A percentile compares a stretch with the other conserved stretches of the same genome.
These are phyloP conservation scores for Trametopsis cervina DNA, from an alignment of 768 basidiomycete genomes.

Conservation along the genomic window DNA sequence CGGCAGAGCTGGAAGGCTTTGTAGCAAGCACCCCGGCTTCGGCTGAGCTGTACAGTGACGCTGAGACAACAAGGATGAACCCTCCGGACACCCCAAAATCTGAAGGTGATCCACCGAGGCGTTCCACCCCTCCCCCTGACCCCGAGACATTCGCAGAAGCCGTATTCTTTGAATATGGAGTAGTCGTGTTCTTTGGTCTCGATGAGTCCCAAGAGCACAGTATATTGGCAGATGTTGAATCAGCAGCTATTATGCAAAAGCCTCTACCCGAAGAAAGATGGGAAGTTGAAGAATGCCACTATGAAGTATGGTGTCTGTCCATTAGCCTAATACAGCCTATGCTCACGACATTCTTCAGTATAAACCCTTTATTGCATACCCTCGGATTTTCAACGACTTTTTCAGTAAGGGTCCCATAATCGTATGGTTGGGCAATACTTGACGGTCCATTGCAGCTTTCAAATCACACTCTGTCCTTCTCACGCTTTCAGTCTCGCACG, in stretches of 20 bases:
- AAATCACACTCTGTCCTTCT: constrained; percentile 88
- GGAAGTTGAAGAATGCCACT: constrained; percentile 95
- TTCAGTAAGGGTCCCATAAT: constrained; percentile 57
- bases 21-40: constrained; percentile 17
- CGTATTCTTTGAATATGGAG: constrained; percentile 83
- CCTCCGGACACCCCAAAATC: not conserved
- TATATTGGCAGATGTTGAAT: constrained; percentile 77
- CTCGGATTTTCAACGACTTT: constrained; percentile 93
- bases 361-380: constrained; percentile 76
- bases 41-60: not conserved
- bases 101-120: constrained; percentile 2
- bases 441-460: constrained; percentile 48
- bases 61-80: not conserved
- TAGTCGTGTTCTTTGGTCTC: constrained; percentile 88
- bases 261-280: constrained; percentile 61
- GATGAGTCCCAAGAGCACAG: constrained; percentile 70
- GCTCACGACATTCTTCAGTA: constrained; percentile 41
- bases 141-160: constrained; percentile 63
- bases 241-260: constrained; percentile 61
- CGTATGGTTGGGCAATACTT: not conserved
- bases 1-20: constrained; percentile 14
- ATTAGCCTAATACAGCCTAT: constrained; percentile 1
- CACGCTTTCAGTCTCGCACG: constrained; percentile 90
- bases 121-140: constrained; percentile 5
- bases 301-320: constrained; percentile 44